Evolutionary conservation across 2,329 filamentous ascomycete genomes (phyloP), one percentile per base, ranked within the genome.

Genomic region (Trichoderma guizhouense): DNA sequence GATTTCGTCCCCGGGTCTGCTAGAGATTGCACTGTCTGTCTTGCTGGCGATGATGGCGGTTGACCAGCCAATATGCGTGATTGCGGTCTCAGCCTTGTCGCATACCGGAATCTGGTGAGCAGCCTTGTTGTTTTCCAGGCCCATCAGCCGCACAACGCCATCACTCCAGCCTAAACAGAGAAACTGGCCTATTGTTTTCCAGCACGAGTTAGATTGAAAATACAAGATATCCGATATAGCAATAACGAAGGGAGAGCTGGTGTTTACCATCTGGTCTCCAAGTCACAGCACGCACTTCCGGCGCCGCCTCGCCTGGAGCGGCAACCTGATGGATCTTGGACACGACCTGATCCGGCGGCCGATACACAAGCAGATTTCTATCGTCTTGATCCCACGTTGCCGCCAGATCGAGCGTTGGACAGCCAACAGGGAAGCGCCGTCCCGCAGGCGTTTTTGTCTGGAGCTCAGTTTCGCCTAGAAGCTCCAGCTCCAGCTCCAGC

Each of bases 131-230:
- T 90, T 95, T 79, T 96, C 94, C 26, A 94, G 83, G 73, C 92
- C 92, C 79, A 95, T 88, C 43, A 97, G 83, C 72, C 93, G 90
- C 24, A 96, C 89, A 7, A 88, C 88, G 32, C 93, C 92, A 83
- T 97, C 93, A 75, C 89, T 93, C 90, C 93, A 97, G 60, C 90
- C 93, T 15, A 96, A 89, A 15, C 94, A 94, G 69, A 98, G 86
- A 55, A 93, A 90, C 74, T 93, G 91, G 9, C 92, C 91, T 92
- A 60, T 15, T n/a, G 3, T 58, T 32, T 47, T 36, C 2, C 47
- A 24, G 18, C n/a, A 66, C 9, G 12, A 15, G 36, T 34, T 9
- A 36, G 5, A 2, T 14, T 43, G 39, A 57, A 30, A 5, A n/a
- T 6, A 21, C 43, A 8, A 21, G n/a, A 43, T 5, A 18, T 21